Percentiles rank a stretch among this genome's conserved stretches.
These are phyloP conservation scores for Boletus insuetus DNA, from an alignment of 768 basidiomycete species.

Conservation along the genomic window DNA sequence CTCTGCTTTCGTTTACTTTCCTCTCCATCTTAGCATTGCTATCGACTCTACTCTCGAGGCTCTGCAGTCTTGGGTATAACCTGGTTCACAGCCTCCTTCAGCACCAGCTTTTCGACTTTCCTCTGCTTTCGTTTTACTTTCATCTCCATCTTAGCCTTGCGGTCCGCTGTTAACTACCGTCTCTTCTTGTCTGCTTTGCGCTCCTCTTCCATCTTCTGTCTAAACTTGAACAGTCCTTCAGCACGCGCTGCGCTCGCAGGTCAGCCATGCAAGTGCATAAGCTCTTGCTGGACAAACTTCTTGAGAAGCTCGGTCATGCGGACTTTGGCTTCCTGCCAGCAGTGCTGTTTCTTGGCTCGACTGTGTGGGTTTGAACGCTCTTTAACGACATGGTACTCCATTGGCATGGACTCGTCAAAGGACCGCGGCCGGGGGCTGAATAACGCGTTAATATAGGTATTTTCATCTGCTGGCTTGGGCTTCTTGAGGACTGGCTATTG, in stretches of 20 bases:
- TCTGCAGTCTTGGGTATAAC: conserved; percentile 43
- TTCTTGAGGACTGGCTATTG: conserved; percentile 49
- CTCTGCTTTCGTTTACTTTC: conserved; percentile 41
- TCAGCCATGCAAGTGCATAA: conserved; percentile 58
- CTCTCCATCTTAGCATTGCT: too few species aligned
- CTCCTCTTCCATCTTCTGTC: conserved; percentile 53
- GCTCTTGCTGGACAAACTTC: conserved; percentile 52
- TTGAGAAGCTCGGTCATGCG: conserved; percentile 50
- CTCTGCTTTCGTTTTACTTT: conserved; percentile 41
- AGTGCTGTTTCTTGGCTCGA: conserved; percentile 74
- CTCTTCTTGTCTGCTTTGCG: too few species aligned
- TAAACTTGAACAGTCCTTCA: conserved; percentile 76
- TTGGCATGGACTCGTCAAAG: conserved; percentile 51
- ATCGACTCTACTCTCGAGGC: conserved; percentile 7
- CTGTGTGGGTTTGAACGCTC: conserved; percentile 83
- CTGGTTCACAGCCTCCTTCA: conserved; percentile 58
- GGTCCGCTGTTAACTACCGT: conserved; percentile 41
- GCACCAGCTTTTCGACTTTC: too few species aligned
- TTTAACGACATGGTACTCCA: conserved; percentile 62
- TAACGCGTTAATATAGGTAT: conserved; percentile 57
- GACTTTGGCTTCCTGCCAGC: conserved; percentile 64
- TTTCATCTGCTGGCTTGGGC: conserved; percentile 43
- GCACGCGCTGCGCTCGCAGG: conserved; percentile 60
- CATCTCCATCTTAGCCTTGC: conserved; percentile 36
- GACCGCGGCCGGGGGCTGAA: conserved; percentile 39